phyloP scores from a whole-genome alignment of 2,329 filamentous ascomycete species.

The Chaetomium olivaceum region DNA sequence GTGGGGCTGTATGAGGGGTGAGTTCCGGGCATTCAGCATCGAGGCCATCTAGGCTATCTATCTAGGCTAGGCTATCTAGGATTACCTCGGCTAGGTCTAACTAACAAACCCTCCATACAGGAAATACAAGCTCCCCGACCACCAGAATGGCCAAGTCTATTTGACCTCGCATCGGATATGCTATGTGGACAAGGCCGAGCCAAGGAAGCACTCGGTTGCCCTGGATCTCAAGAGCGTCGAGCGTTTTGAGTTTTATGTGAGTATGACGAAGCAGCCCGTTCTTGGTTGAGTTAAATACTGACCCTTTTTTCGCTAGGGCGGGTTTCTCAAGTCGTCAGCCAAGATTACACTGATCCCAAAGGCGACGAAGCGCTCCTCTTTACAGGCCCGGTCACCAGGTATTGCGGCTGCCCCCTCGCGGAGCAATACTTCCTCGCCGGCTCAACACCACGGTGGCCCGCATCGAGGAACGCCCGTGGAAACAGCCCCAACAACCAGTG shows the following conservation, averaged over 20 bases:
- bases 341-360: conserved; percentile 92
- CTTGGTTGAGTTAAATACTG: conserved; percentile 24
- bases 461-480: conserved; percentile 48
- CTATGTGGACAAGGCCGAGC: conserved; percentile 88
- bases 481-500: conserved; percentile 55
- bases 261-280: not conserved
- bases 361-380: conserved; percentile 64
- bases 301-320: conserved; percentile 56
- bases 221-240: conserved; percentile 91
- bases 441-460: conserved; percentile 45
- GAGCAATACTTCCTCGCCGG: conserved; percentile 47
- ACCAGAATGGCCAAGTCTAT: conserved; percentile 95
- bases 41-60: no score
- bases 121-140: conserved; percentile 91
- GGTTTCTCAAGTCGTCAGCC: conserved; percentile 91
- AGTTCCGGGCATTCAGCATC: conserved; percentile 39
- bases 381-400: conserved; percentile 55
- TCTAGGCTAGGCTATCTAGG: not conserved
- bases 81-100: no score
- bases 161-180: conserved; percentile 93
- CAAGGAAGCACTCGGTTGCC: conserved; percentile 79
- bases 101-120: conserved; percentile 46
- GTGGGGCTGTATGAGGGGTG: conserved; percentile 98
- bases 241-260: conserved; percentile 82
- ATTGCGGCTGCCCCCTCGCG: conserved; percentile 49